A percentile compares a stretch with the other conserved stretches of the same genome.
phyloP scores from a whole-genome alignment of 169 alveolate species.

The Eimeria falciformis region DNA sequence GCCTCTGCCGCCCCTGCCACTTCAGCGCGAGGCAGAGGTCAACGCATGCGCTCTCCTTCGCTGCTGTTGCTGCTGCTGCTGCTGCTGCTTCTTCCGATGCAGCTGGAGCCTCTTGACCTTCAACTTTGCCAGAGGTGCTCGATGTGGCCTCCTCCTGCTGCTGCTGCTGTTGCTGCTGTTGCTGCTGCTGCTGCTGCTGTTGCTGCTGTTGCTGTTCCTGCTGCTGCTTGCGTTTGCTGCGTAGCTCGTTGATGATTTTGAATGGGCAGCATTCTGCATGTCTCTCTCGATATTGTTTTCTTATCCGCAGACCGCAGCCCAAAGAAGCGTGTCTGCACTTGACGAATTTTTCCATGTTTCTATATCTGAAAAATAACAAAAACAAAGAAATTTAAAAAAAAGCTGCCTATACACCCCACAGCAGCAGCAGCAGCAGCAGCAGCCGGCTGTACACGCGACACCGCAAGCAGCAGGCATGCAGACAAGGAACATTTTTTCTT shows the following conservation, averaged over 20 bases:
- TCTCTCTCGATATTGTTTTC: slow-evolving; percentile 68
- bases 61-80: not conserved
- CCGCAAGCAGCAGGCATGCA: not conserved
- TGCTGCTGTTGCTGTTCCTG: slow-evolving; percentile 53
- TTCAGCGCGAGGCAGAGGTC: slow-evolving; percentile 43
- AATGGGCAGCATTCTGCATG: slow-evolving; percentile 77
- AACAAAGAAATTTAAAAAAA: too few relatives aligned
- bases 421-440: not conserved
- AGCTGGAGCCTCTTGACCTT: not conserved
- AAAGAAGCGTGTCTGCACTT: slow-evolving; percentile 64
- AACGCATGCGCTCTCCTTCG: slow-evolving; percentile 8
- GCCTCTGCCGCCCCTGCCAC: not conserved
- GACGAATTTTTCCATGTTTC: slow-evolving; percentile 78
- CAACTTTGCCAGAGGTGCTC: not conserved
- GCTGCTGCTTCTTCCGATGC: slow-evolving; percentile 17
- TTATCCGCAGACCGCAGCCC: slow-evolving; percentile 68
- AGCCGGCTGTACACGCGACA: not conserved
- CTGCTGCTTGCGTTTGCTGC: slow-evolving; percentile 2
- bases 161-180: slow-evolving; percentile 27
- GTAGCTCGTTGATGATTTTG: slow-evolving; percentile 21
- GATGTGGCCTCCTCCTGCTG: slow-evolving; percentile 1
- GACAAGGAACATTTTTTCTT: too few relatives aligned
- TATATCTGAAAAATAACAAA: slow-evolving; percentile 41
- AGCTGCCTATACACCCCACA: not conserved
- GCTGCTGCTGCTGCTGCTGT: not conserved